A percentile compares a stretch with the other conserved stretches of the same genome.
Conservation (phyloP, 169 alveolate species). For the Cystoisospora suis region DNA sequence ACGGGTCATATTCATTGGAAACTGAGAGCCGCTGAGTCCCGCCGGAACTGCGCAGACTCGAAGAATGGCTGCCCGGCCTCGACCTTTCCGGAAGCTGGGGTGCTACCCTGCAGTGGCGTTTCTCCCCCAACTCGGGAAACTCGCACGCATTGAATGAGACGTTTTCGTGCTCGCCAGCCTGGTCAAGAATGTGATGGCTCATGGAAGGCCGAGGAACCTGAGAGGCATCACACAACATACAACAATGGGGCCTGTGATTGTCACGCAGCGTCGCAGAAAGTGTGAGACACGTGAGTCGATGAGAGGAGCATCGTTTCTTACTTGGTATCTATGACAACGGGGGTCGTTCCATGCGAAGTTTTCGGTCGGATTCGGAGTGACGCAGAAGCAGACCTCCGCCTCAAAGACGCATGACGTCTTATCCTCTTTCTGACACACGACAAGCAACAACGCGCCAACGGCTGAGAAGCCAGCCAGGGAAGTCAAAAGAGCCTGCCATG, state of each 20-base stretch:
- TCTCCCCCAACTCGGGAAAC: too few species aligned
- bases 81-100: too few species aligned
- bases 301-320: too few species aligned
- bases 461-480: not conserved
- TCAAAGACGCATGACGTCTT: conserved; percentile 71
- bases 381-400: conserved; percentile 74
- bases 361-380: conserved; percentile 70
- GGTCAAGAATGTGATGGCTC: conserved; percentile 11
- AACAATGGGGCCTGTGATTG: too few species aligned
- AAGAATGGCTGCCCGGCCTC: too few species aligned
- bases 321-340: conserved; percentile 56
- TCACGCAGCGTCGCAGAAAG: too few species aligned
- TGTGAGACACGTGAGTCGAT: too few species aligned
- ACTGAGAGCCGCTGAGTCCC: too few species aligned
- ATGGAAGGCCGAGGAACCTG: conserved; percentile 7
- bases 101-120: too few species aligned
- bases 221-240: too few species aligned
- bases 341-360: conserved; percentile 77
- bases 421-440: conserved; percentile 35
- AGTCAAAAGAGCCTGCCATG: not conserved
- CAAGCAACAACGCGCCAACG: not conserved
- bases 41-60: too few species aligned
- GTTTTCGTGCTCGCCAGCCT: not conserved
- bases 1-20: too few species aligned
- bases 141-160: not conserved